phyloP scores from a whole-genome alignment of 768 basidiomycete genomes.

The Tylopilus rubrobrunneus region DNA sequence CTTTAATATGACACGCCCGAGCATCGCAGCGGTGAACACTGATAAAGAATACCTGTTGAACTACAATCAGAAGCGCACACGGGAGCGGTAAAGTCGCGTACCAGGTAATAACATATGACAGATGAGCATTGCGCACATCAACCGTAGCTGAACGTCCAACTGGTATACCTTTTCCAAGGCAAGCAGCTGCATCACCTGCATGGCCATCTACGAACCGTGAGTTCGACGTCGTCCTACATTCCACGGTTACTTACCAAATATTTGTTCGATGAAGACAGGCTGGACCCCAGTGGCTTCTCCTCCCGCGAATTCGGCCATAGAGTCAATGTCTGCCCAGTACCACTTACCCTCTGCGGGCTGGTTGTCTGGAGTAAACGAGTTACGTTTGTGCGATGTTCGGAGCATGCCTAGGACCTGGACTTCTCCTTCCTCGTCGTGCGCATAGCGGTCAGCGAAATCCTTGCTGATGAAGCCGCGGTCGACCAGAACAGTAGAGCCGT shows the following conservation, averaged over 20 bases:
- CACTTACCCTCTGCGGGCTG: slow-evolving; percentile 73
- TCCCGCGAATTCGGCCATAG: slow-evolving; percentile 76
- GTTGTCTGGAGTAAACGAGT: slow-evolving; percentile 88
- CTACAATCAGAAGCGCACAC: slow-evolving; percentile 11
- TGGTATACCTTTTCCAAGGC: slow-evolving; percentile 70
- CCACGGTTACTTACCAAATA: slow-evolving; percentile 63
- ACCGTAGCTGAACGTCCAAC: slow-evolving; percentile 80
- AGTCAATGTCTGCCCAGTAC: slow-evolving; percentile 87
- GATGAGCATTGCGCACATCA: slow-evolving; percentile 89
- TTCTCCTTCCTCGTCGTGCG: slow-evolving; percentile 44
- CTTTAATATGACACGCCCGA: slow-evolving; percentile 59
- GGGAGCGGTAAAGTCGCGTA: slow-evolving; percentile 31
- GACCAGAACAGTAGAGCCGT: slow-evolving; percentile 83
- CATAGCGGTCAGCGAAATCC: slow-evolving; percentile 44
- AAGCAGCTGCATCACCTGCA: slow-evolving; percentile 62
- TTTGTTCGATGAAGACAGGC: slow-evolving; percentile 86
- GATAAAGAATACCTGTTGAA: slow-evolving; percentile 80
- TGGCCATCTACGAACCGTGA: slow-evolving; percentile 64
- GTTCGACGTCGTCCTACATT: not conserved
- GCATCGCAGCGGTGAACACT: slow-evolving; percentile 80
- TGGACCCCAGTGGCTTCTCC: slow-evolving; percentile 72
- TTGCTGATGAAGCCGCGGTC: slow-evolving; percentile 86
- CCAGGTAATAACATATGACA: slow-evolving; percentile 96
- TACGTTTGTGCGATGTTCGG: slow-evolving; percentile 67
- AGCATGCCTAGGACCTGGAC: slow-evolving; percentile 86